Conservation (phyloP, 495 filamentous ascomycete species). For the Aspergillus sparsus region DNA sequence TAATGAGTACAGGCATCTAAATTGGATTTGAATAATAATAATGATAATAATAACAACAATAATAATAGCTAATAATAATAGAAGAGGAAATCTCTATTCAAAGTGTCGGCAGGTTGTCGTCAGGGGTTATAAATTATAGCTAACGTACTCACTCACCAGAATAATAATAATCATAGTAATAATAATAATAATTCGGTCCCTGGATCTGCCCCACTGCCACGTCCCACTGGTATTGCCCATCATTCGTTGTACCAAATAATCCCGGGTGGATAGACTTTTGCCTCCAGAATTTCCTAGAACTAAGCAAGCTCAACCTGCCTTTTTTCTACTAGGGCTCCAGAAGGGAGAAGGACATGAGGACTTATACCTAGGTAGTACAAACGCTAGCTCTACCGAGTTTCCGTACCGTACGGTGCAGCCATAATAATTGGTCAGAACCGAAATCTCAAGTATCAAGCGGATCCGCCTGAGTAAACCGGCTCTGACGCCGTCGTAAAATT, state of each 20-base stretch:
- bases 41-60: too few relatives aligned
- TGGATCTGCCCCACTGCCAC: constrained; percentile 22
- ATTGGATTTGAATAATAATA: too few relatives aligned
- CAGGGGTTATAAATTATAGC: background rate
- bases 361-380: background rate
- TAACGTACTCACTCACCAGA: background rate
- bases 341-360: too few relatives aligned
- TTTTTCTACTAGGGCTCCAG: too few relatives aligned
- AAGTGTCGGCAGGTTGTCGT: background rate
- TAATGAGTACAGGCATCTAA: too few relatives aligned
- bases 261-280: background rate
- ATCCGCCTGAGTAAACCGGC: constrained; percentile 16
- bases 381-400: background rate
- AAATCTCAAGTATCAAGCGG: constrained; percentile 18
- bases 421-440: constrained; percentile 18
- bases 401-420: background rate
- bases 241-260: constrained; percentile 2
- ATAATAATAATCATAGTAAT: background rate
- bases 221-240: background rate
- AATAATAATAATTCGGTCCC: constrained; percentile 17
- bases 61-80: too few relatives aligned
- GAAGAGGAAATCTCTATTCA: too few relatives aligned
- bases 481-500: constrained; percentile 30
- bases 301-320: background rate
- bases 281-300: constrained; percentile 1